Conservation (phyloP, 257 asterid genomes). For the Solanum sejunctum region DNA sequence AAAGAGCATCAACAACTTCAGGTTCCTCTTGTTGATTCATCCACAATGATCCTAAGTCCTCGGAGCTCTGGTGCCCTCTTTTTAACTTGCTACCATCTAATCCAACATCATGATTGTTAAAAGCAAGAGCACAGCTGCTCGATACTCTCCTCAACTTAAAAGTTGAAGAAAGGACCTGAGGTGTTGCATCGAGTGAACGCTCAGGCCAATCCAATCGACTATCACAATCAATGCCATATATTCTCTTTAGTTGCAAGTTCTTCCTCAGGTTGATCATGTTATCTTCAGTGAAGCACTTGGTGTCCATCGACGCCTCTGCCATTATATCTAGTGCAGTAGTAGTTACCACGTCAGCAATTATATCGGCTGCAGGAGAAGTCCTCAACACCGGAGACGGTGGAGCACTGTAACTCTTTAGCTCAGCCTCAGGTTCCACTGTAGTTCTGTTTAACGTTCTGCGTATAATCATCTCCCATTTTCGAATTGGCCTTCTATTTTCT, state of each 20-base stretch:
- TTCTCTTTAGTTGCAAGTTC: conserved; percentile 29
- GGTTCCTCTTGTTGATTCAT: conserved; percentile 30
- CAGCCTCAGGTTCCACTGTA: conserved; percentile 37
- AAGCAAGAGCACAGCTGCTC: conserved; percentile 42
- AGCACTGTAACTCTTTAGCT: conserved; percentile 68
- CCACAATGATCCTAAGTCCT: conserved; percentile 35
- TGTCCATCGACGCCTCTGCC: conserved; percentile 28
- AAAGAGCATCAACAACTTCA: conserved; percentile 28
- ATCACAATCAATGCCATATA: conserved; percentile 7
- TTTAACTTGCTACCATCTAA: conserved; percentile 25
- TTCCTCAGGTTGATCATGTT: conserved; percentile 32
- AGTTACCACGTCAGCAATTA: conserved; percentile 41
- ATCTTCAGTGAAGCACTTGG: neutral
- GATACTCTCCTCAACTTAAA: conserved; percentile 44
- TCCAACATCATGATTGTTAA: conserved; percentile 2
- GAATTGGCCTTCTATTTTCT: conserved; percentile 12
- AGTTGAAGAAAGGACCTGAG: conserved; percentile 39
- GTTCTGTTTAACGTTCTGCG: conserved; percentile 12
- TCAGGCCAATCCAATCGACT: conserved; percentile 37
- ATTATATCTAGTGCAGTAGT: conserved; percentile 48
- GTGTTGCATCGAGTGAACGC: conserved; percentile 50
- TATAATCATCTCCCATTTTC: conserved; percentile 14
- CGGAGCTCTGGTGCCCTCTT: conserved; percentile 50
- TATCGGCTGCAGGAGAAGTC: conserved; percentile 61
- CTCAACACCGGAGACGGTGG: conserved; percentile 80